Percentiles rank a stretch among this genome's conserved stretches.
Evolutionary conservation across 306 rosid species (phyloP).

Genomic region (Vicia sativa): DNA sequence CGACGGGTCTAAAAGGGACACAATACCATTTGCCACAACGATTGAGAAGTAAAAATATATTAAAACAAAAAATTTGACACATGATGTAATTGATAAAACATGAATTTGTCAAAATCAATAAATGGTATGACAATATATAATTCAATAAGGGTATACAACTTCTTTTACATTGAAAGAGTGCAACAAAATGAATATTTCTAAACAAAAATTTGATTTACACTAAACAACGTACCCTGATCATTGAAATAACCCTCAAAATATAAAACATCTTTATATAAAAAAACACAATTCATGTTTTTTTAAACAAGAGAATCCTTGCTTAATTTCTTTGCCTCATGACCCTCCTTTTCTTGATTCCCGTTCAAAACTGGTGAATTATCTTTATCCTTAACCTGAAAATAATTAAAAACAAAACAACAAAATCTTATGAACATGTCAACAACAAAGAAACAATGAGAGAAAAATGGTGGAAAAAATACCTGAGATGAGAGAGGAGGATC

Average conservation of each 20-base stretch:
- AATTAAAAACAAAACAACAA: constrained; percentile 1
- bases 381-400: constrained; percentile 67
- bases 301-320: constrained; percentile 81
- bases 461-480: constrained; percentile 44
- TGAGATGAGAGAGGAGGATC: constrained; percentile 68
- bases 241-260: constrained; percentile 39
- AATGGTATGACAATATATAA: neutral
- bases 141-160: neutral
- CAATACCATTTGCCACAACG: no score
- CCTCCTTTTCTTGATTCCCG: constrained; percentile 70
- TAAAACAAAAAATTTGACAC: neutral
- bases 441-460: neutral
- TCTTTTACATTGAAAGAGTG: constrained; percentile 8
- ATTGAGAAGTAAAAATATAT: no score
- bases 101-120: constrained; percentile 6
- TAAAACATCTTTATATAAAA: constrained; percentile 24
- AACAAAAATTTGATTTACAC: constrained; percentile 58
- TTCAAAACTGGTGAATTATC: constrained; percentile 64
- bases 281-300: constrained; percentile 25
- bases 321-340: constrained; percentile 69
- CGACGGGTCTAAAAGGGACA: no score
- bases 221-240: constrained; percentile 37
- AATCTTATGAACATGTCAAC: neutral
- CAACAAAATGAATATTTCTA: constrained; percentile 11
- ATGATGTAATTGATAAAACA: neutral